These are phyloP conservation scores for Alternaria gaisen DNA, from an alignment of 2,329 filamentous ascomycete species.

Conservation along the genomic window DNA sequence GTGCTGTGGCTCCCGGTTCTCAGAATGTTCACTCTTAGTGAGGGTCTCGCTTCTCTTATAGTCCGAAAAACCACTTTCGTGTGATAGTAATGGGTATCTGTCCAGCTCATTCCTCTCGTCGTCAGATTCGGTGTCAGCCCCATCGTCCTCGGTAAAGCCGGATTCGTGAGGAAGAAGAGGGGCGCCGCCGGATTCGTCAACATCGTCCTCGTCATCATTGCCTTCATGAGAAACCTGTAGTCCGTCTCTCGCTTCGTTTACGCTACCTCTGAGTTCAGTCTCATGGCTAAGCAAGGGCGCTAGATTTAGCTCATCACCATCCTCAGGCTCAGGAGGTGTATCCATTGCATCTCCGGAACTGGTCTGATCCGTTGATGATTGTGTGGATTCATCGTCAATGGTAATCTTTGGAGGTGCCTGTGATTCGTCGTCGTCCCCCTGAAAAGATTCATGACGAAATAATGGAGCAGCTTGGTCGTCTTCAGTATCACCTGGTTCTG, in stretches of 20 bases:
- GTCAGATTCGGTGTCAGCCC: slow-evolving; percentile 17
- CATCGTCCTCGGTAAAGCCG: slow-evolving; percentile 14
- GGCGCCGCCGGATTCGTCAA: slow-evolving; percentile 16
- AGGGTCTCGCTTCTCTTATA: slow-evolving; percentile 21
- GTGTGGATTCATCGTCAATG: slow-evolving; percentile 30
- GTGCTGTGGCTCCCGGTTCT: slow-evolving; percentile 21
- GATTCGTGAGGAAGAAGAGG: slow-evolving; percentile 37
- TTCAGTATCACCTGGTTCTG: slow-evolving; percentile 13
- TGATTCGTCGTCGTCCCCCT: slow-evolving; percentile 12
- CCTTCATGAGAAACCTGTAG: slow-evolving; percentile 27
- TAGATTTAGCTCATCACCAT: slow-evolving; percentile 23
- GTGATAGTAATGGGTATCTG: slow-evolving; percentile 46
- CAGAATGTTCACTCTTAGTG: slow-evolving; percentile 27
- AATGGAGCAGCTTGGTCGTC: slow-evolving; percentile 40
- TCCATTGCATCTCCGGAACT: slow-evolving; percentile 27
- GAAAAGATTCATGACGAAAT: slow-evolving; percentile 44
- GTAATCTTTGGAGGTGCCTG: slow-evolving; percentile 20
- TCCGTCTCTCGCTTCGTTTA: slow-evolving; percentile 17
- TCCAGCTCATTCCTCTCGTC: slow-evolving; percentile 35
- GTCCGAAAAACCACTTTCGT: slow-evolving; percentile 44
- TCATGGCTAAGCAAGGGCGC: slow-evolving; percentile 28
- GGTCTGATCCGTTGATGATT: slow-evolving; percentile 31
- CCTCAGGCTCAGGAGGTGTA: slow-evolving; percentile 29
- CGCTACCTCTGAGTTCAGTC: slow-evolving; percentile 3
- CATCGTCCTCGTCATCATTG: slow-evolving; percentile 4